These are phyloP conservation scores for Saccharomycopsis phalli DNA, from an alignment of 1,139 yeast species.

Conservation along the genomic window DNA sequence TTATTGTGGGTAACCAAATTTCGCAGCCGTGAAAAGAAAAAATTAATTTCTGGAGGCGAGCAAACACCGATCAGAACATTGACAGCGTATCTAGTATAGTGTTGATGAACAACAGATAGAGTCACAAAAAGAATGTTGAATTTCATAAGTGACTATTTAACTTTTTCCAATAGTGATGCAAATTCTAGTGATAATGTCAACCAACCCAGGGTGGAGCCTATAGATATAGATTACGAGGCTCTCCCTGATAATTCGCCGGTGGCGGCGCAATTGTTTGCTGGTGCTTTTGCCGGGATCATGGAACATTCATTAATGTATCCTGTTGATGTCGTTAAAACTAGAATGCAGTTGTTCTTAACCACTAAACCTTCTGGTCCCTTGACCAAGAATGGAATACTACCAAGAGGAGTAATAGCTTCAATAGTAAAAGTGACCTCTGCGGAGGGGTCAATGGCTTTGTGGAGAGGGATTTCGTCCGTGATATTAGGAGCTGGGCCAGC, in stretches of 20 bases:
- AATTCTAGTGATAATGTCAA: no score
- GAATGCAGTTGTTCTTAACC: conserved; percentile 66
- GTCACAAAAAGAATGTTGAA: no score
- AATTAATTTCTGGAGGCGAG: no score
- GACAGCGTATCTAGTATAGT: no score
- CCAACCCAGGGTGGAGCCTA: no score
- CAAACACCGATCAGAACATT: no score
- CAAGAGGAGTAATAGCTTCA: conserved; percentile 29
- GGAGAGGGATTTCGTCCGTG: conserved; percentile 94
- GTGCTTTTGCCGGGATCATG: conserved; percentile 98
- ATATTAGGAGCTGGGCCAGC: conserved; percentile 99
- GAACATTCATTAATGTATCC: conserved; percentile 98
- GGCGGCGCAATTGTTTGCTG: conserved; percentile 76
- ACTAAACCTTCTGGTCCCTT: conserved; percentile 26
- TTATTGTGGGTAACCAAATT: no score
- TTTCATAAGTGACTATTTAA: no score
- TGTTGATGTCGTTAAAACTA: conserved; percentile 85
- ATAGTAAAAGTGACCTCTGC: conserved; percentile 69
- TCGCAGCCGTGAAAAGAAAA: no score
- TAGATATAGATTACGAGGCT: conserved; percentile 77
- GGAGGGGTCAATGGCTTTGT: conserved; percentile 83
- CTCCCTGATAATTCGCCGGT: conserved; percentile 84
- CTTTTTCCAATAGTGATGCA: no score
- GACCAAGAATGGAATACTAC: conserved; percentile 24
- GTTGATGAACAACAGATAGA: no score